Percentiles rank a stretch among this genome's conserved stretches.
Conservation (phyloP, 192 early-diverging fungal genomes). For the Spizellomyces punctatus region DNA sequence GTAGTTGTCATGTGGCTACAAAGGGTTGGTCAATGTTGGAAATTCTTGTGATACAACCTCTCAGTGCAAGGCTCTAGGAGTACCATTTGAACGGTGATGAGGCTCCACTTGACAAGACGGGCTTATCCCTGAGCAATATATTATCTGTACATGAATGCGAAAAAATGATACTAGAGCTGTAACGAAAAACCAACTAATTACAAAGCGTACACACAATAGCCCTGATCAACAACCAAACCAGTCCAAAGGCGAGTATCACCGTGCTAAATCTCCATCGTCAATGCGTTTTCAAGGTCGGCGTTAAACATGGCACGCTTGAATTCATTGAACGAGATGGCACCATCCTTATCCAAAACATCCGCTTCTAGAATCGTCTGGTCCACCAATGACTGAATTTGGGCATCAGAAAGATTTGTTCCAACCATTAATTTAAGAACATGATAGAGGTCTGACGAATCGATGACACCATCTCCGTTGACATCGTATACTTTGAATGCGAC, state of each 20-base stretch:
- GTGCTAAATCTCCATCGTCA: slow-evolving; percentile 41
- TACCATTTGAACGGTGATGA: no score
- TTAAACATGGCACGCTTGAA: slow-evolving; percentile 49
- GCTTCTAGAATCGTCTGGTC: slow-evolving; percentile 52
- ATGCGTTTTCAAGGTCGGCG: slow-evolving; percentile 41
- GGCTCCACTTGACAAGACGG: no score
- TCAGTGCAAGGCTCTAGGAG: no score
- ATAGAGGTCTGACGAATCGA: slow-evolving; percentile 43
- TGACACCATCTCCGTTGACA: slow-evolving; percentile 51
- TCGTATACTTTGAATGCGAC: slow-evolving; percentile 61
- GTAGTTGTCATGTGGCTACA: no score
- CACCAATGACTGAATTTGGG: slow-evolving; percentile 45
- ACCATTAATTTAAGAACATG: slow-evolving; percentile 47
- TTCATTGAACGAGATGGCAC: slow-evolving; percentile 48
- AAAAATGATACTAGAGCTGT: no score
- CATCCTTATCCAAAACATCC: slow-evolving; percentile 50
- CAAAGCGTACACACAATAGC: no score
- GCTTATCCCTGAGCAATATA: no score
- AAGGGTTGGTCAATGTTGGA: no score
- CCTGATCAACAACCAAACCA: no score
- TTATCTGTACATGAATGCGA: no score
- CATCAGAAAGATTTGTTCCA: slow-evolving; percentile 38
- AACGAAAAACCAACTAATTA: no score
- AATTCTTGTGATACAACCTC: no score
- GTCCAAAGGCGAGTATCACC: not conserved